Evolutionary conservation across 495 filamentous ascomycete genomes (phyloP), one percentile per base, ranked within the genome.

Genomic region (Gamarada debralockiae): DNA sequence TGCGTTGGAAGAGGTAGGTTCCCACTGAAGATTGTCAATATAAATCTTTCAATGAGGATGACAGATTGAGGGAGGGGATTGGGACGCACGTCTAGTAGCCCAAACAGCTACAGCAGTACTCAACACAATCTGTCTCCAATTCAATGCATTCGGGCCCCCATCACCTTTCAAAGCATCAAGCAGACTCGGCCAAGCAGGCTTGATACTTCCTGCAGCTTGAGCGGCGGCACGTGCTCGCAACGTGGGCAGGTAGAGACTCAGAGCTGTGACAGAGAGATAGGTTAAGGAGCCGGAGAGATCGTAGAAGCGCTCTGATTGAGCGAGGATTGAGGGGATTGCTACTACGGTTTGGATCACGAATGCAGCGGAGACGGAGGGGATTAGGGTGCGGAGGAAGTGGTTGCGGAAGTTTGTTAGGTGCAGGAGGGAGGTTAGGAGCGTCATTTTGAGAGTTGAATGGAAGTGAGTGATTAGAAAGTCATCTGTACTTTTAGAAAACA

Each of bases 241-340:
- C 14, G 70, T 68, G 0, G 84, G 83, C 3, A 86, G 68, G 51
- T 77, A 84, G n/a, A 85, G 63, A 48, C 70, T 76, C 6, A 82
- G 56, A 2, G 72, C 69, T 0, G 75, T 77, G 57, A 81, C 79
- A 34, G 76, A 69, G 23, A 86, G 65, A 59, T 82, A 84, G 7
- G 81, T 87, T 3, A 81, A 57, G 2, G 75, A 77, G 55, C 82
- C 82, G 1, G 80, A 84, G 48, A 80, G 68, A 58, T 87, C 84
- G 62, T 81, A 87, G 69, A 82, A 85, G 40, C 75, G 74, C 48
- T 85, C 81, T 12, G 76, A 74, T 58, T 79, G 74, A 37, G 68
- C 64, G 54, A 71, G 48, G 37, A 84, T 80, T 3, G 81, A 83
- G 4, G 82, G 82, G 7, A 84, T 56, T 6, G 78, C 84, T 25